Percentiles rank a stretch among this genome's conserved stretches.
phyloP scores from a whole-genome alignment of 2,329 filamentous ascomycete genomes.

The Pestalotiopsis sp. region DNA sequence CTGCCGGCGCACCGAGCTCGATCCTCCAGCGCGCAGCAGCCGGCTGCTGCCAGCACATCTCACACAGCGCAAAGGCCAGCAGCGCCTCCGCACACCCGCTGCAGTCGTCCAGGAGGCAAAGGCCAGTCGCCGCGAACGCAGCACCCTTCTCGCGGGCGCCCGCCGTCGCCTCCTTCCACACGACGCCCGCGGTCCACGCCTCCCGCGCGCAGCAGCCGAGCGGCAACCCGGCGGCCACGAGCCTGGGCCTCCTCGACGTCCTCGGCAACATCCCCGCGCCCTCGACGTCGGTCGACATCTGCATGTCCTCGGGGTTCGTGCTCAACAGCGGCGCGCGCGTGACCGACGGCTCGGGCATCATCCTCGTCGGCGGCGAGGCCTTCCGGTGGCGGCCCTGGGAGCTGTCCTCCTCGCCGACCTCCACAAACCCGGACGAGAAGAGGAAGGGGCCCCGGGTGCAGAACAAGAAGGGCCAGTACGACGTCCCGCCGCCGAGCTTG shows the following conservation, averaged over 20 bases:
- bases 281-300: conserved; percentile 82
- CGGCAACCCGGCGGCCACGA: conserved; percentile 41
- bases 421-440: conserved; percentile 7
- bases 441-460: conserved; percentile 47
- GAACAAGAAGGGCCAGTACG: conserved; percentile 81
- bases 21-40: not conserved
- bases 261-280: conserved; percentile 75
- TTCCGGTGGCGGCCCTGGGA: conserved; percentile 87
- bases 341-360: conserved; percentile 67
- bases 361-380: conserved; percentile 84
- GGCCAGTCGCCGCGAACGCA: not conserved
- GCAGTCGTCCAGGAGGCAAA: not conserved
- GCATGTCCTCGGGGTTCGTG: conserved; percentile 80
- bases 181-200: not conserved
- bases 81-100: not conserved
- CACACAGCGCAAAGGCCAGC: not conserved
- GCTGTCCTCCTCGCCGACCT: conserved; percentile 34
- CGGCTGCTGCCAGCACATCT: not conserved
- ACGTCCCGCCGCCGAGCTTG: conserved; percentile 71
- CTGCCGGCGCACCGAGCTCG: conserved; percentile 3
- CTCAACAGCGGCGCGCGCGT: conserved; percentile 81
- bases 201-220: conserved; percentile 27
- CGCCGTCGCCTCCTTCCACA: not conserved
- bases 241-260: conserved; percentile 79
- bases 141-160: not conserved